Conservation (phyloP, 1,284 basidiomycete species). For the Moniliella sp. region DNA sequence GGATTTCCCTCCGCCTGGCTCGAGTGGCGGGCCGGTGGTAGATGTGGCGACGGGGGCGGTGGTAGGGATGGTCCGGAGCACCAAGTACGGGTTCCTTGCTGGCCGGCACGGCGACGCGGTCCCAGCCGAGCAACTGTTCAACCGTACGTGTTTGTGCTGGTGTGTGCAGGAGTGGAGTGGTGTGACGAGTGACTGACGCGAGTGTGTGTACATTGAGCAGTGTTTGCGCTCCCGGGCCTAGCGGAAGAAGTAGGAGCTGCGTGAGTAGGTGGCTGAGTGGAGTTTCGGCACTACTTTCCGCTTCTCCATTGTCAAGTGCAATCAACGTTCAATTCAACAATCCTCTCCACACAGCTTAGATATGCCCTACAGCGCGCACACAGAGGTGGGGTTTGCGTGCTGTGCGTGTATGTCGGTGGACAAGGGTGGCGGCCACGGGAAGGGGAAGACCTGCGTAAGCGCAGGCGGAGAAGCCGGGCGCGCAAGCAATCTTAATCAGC, state of each 20-base stretch:
- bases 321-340: no score
- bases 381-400: no score
- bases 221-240: conserved; percentile 22
- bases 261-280: no score
- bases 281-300: no score
- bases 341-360: no score
- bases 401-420: no score
- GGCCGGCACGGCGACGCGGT: conserved; percentile 49
- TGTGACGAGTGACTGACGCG: neutral
- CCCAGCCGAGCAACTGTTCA: conserved; percentile 48
- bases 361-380: no score
- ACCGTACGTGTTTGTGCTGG: conserved; percentile 18
- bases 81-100: conserved; percentile 41
- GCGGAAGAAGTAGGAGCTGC: conserved; percentile 13
- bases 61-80: conserved; percentile 48
- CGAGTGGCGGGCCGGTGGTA: conserved; percentile 51
- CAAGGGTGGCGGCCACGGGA: no score
- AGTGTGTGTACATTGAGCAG: neutral
- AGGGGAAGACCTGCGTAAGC: no score
- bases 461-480: no score
- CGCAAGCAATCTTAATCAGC: no score
- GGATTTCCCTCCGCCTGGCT: conserved; percentile 45
- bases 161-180: neutral
- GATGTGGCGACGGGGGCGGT: conserved; percentile 47
- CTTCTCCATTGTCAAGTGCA: no score